These are phyloP conservation scores for Lasiodiplodia theobromae DNA, from an alignment of 2,329 filamentous ascomycete species.

Conservation along the genomic window DNA sequence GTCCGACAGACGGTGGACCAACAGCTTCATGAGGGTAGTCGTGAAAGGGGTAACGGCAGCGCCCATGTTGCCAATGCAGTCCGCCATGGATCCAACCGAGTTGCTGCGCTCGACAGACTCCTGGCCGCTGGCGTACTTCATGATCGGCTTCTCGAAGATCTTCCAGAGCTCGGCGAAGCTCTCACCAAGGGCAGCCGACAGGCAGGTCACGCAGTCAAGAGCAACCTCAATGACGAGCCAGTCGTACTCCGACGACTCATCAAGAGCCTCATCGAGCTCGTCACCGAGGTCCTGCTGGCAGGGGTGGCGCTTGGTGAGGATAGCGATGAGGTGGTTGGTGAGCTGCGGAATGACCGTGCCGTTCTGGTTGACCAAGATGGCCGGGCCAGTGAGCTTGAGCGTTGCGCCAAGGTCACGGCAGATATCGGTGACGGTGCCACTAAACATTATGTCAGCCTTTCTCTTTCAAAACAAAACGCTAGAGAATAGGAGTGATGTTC, in stretches of 20 bases:
- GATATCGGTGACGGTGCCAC: constrained; percentile 89
- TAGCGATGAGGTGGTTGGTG: constrained; percentile 74
- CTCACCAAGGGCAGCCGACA: constrained; percentile 80
- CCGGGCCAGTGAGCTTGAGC: constrained; percentile 88
- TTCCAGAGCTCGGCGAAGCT: constrained; percentile 91
- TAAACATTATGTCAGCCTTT: constrained; percentile 47
- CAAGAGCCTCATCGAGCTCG: constrained; percentile 68
- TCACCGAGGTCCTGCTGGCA: constrained; percentile 92
- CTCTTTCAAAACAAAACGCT: neutral
- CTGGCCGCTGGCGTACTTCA: constrained; percentile 85
- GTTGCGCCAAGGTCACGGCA: constrained; percentile 92
- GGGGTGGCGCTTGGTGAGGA: constrained; percentile 89
- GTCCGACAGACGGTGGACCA: constrained; percentile 86
- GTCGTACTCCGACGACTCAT: constrained; percentile 92
- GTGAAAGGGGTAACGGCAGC: constrained; percentile 84
- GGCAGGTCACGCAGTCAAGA: constrained; percentile 85
- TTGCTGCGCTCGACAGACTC: constrained; percentile 89
- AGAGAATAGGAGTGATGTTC: constrained; percentile 38
- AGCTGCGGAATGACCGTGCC: constrained; percentile 73
- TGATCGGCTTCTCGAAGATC: constrained; percentile 89
- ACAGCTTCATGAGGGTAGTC: constrained; percentile 74
- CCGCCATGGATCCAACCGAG: constrained; percentile 89
- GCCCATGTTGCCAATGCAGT: constrained; percentile 87
- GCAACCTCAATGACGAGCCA: constrained; percentile 97
- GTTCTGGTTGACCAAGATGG: constrained; percentile 76